Evolutionary conservation across 2,329 filamentous ascomycete species (phyloP).

Genomic region (Fusarium pseudocircinatum): DNA sequence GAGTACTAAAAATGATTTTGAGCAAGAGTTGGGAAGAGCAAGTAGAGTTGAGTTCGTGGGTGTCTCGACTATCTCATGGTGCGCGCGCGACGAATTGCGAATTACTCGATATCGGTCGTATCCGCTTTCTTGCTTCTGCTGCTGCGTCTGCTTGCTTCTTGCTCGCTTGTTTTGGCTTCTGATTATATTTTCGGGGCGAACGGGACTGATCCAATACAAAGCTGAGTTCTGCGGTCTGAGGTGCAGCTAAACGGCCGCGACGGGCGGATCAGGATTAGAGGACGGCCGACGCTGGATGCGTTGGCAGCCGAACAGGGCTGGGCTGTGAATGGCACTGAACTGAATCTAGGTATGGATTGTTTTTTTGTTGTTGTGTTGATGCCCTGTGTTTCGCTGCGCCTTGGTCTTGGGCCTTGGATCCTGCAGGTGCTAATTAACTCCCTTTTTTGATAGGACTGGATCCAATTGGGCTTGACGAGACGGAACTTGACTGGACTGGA

Average conservation of each 20-base stretch:
- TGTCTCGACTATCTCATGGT: slow-evolving; percentile 57
- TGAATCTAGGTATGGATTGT: slow-evolving; percentile 18
- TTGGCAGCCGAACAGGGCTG: slow-evolving; percentile 31
- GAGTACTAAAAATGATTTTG: slow-evolving; percentile 44
- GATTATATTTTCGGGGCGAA: slow-evolving; percentile 33
- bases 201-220: slow-evolving; percentile 24
- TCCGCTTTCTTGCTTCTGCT: slow-evolving; percentile 27
- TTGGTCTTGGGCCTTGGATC: slow-evolving; percentile 29
- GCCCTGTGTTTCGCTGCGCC: slow-evolving; percentile 3
- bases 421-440: slow-evolving; percentile 41
- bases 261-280: slow-evolving; percentile 35
- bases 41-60: slow-evolving; percentile 38
- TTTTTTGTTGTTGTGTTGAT: slow-evolving; percentile 36
- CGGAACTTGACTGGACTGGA: slow-evolving; percentile 24
- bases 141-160: slow-evolving; percentile 28
- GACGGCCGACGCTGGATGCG: slow-evolving; percentile 34
- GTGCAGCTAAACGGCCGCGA: slow-evolving; percentile 39
- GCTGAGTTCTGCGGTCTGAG: slow-evolving; percentile 9
- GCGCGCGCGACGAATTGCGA: slow-evolving; percentile 47
- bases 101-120: slow-evolving; percentile 47
- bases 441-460: slow-evolving; percentile 29
- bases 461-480: slow-evolving; percentile 9
- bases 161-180: slow-evolving; percentile 12
- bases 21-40: slow-evolving; percentile 31
- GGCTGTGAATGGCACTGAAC: slow-evolving; percentile 3